Evolutionary conservation across 1,139 yeast species (phyloP).

Genomic region (Saccharomyces hybrid): DNA sequence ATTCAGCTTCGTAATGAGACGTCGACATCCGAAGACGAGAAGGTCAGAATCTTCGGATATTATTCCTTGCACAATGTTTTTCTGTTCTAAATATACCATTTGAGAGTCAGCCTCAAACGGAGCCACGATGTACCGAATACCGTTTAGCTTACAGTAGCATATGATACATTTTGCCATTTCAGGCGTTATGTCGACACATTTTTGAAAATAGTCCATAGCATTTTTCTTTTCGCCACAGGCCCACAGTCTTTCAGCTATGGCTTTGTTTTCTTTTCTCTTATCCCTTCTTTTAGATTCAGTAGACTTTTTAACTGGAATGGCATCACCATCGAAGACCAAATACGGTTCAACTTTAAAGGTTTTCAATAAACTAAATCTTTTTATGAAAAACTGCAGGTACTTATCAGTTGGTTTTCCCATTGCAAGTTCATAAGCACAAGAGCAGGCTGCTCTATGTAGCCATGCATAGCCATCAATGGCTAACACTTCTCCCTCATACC

Average conservation of each 20-base stretch:
- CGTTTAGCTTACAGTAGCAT: constrained; percentile 54
- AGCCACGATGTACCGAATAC: constrained; percentile 76
- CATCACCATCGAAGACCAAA: constrained; percentile 91
- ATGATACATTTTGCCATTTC: constrained; percentile 85
- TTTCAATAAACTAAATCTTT: constrained; percentile 58
- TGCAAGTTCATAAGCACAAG: constrained; percentile 82
- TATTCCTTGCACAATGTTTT: constrained; percentile 74
- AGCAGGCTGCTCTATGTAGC: constrained; percentile 80
- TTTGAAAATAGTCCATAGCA: constrained; percentile 66
- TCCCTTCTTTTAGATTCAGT: constrained; percentile 62
- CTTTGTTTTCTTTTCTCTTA: constrained; percentile 51
- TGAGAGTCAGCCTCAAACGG: constrained; percentile 99
- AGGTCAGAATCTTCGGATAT: constrained; percentile 93
- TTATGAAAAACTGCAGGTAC: constrained; percentile 53
- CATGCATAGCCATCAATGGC: constrained; percentile 97
- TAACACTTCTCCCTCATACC: constrained; percentile 65
- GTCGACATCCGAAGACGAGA: constrained; percentile 76
- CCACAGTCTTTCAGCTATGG: constrained; percentile 45
- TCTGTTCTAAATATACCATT: constrained; percentile 78
- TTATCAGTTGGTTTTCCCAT: constrained; percentile 60
- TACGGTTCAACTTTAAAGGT: constrained; percentile 72
- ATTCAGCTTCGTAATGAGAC: constrained; percentile 71
- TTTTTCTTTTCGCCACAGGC: constrained; percentile 46
- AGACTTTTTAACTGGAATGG: constrained; percentile 67
- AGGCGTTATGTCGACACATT: constrained; percentile 82